Evolutionary conservation across 495 filamentous ascomycete species (phyloP), one percentile per base, ranked within the genome.

Genomic region (Penicillium cinerascens): DNA sequence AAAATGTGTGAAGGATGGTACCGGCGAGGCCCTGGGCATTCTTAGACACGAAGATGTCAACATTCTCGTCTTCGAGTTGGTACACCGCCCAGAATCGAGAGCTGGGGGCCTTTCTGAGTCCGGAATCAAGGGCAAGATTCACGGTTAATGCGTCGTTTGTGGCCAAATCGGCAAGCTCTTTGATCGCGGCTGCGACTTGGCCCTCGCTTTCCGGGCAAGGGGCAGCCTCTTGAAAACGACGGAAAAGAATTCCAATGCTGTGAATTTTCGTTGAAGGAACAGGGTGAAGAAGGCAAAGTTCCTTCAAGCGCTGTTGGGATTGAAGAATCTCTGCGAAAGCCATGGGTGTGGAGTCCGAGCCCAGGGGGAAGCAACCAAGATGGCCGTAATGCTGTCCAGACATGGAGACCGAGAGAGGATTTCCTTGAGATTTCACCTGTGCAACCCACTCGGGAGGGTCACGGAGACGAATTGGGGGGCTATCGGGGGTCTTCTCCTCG

Each of bases 321-420:
- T 76, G 63, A 21, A 81, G 61, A 33, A 82, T 71, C 20, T 78
- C 73, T 1, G 70, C 68, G 48, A 81, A 82, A 21, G 73, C 71
- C 17, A 66, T 49, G 22, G 65, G 50, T 4, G 71, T 70, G 1
- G 71, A 59, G 25, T 80, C 69, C 4, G 78, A 68, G 0, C 80
- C 80, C n/a, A 84, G 60, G 8, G 79, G 79, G 49, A 83, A 82
- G 49, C 80, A 82, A 10, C 81, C 81, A n/a, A 81, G 66, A 11
- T 66, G 51, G 15, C 65, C 71, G 56, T 77, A 82, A 16, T 73
- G 65, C 17, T 64, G 54, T 0, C 77, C 78, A 6, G 60, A 53
- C 49, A 74, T 68, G 0, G 80, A 82, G 11, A 75, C 63, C 1
- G 78, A 82, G 3, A 83, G 60, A 15, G 79, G 75, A 47, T 75